Conservation (phyloP, 139 green algal genomes). For the Chlamydomonas urium region DNA sequence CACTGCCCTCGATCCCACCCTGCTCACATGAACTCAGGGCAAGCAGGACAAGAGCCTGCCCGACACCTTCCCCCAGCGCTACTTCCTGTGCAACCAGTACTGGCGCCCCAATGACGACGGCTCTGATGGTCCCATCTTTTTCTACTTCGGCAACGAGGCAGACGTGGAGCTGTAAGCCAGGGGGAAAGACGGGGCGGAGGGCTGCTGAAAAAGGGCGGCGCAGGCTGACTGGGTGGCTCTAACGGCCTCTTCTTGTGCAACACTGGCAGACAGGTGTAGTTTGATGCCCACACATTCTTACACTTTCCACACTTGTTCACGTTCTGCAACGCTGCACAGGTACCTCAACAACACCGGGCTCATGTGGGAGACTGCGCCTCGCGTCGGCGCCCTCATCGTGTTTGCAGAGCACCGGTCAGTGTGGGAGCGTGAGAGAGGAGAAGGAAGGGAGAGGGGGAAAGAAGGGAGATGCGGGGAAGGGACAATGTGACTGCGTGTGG, state of each 20-base stretch:
- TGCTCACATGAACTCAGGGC: background rate
- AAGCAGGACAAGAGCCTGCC: constrained; percentile 7
- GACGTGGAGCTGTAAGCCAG: constrained; percentile 8
- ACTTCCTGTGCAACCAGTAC: constrained; percentile 71
- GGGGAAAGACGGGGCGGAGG: too few relatives aligned
- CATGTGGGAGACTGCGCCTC: constrained; percentile 74
- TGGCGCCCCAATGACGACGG: constrained; percentile 40
- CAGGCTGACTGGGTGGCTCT: too few relatives aligned
- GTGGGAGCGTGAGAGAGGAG: too few relatives aligned
- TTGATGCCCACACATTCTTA: too few relatives aligned
- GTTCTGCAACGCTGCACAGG: constrained; percentile 21
- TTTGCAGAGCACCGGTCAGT: constrained; percentile 81
- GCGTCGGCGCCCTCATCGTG: constrained; percentile 58
- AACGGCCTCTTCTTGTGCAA: too few relatives aligned
- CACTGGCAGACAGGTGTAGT: too few relatives aligned
- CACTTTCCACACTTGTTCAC: too few relatives aligned
- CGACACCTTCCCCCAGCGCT: constrained; percentile 67
- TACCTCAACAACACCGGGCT: constrained; percentile 73
- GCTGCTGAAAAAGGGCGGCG: too few relatives aligned
- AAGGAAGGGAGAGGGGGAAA: too few relatives aligned
- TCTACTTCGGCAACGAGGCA: constrained; percentile 88
- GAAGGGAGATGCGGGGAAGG: constrained; percentile 53
- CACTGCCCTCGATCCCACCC: background rate
- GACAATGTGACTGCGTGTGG: background rate
- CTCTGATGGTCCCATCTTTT: constrained; percentile 65